Base-by-base conservation (phyloP, 2,329 filamentous ascomycete genomes). In the Trichophyton equinum region DNA sequence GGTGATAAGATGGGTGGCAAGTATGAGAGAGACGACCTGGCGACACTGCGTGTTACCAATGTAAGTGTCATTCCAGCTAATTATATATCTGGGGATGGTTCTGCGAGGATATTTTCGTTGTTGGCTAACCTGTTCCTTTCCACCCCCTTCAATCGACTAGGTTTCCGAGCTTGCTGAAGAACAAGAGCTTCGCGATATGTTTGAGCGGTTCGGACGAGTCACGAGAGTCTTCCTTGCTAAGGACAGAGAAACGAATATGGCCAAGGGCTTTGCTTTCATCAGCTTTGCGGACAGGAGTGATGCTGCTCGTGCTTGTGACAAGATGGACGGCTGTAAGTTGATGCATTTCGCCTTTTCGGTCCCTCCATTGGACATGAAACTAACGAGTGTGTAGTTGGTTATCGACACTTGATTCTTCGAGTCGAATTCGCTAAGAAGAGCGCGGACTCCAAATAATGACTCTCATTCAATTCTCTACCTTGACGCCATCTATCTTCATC, bases 181-280 rank as follows among this genome's bases (percentile, higher is more conserved):
- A 77, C 80, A 84, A 74, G 94, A 99, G 76, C 82, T 99, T 67
- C 89, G 94, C 73, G 91, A 96, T 75, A 91, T 99, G 85, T 99
- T 99, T 81, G 91, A 95, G 80, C 85, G 94, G 68, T 96, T 94
- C 75, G 94, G 94, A 72, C 89, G 91, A 68, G 94, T 99, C 72
- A 97, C 92, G 61, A 86, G 94, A 75, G 94, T 99, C 58, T 99
- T 99, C 82, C 78, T 99, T 71, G 94, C 94, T 70, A 97, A 96
- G 82, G 94, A 99, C 79, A 82, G 94, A 73, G 94, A 99, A 70
- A 99, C 94, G 46, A 89, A 91, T 64, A 80, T 92, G 74, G 94
- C 94, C 69, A 99, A 99, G 85, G 94, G 94, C 65, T 99, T 99
- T 75, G 95, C 95, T 27, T 99, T 99, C 76, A 95, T 99, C 81